phyloP scores from a whole-genome alignment of 768 basidiomycete species.

The Leucocoprinus birnbaumii region DNA sequence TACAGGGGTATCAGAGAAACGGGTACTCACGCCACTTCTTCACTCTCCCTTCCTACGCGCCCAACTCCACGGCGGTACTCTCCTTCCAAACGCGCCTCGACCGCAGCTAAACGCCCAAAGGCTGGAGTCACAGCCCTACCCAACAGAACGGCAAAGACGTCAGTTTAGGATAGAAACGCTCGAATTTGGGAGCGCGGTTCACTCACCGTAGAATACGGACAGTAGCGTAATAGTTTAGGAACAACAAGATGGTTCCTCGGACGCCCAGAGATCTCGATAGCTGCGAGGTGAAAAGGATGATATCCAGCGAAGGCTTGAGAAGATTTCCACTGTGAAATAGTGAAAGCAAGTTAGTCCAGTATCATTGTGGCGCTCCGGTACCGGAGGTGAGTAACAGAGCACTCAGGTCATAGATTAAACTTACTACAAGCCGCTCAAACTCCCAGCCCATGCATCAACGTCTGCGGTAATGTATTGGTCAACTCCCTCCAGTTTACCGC shows the following conservation, averaged over 20 bases:
- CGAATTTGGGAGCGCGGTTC: no score
- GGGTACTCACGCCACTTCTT: slow-evolving; percentile 81
- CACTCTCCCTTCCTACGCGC: slow-evolving; percentile 82
- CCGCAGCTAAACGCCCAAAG: slow-evolving; percentile 85
- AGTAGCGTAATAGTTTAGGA: slow-evolving; percentile 84
- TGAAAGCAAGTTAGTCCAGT: not conserved
- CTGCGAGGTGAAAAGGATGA: slow-evolving; percentile 90
- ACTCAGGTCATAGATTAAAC: slow-evolving; percentile 27
- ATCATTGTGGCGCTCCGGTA: no score
- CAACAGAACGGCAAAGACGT: no score
- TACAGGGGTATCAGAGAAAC: no score
- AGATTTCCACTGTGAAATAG: slow-evolving; percentile 70
- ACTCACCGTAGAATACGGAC: slow-evolving; percentile 56
- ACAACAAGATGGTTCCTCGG: slow-evolving; percentile 78
- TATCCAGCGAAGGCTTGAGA: slow-evolving; percentile 88
- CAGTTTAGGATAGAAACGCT: no score
- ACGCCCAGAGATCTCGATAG: slow-evolving; percentile 83
- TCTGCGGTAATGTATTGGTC: slow-evolving; percentile 96
- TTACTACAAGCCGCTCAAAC: slow-evolving; percentile 84
- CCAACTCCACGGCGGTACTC: slow-evolving; percentile 89
- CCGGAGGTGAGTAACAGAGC: not conserved
- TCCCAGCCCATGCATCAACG: slow-evolving; percentile 84
- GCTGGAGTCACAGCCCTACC: slow-evolving; percentile 85
- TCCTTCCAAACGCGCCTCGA: slow-evolving; percentile 85
- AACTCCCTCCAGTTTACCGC: slow-evolving; percentile 57